Evolutionary conservation across 2,329 filamentous ascomycete species (phyloP), one percentile per base, ranked within the genome.

Genomic region (Penicillium hordei): DNA sequence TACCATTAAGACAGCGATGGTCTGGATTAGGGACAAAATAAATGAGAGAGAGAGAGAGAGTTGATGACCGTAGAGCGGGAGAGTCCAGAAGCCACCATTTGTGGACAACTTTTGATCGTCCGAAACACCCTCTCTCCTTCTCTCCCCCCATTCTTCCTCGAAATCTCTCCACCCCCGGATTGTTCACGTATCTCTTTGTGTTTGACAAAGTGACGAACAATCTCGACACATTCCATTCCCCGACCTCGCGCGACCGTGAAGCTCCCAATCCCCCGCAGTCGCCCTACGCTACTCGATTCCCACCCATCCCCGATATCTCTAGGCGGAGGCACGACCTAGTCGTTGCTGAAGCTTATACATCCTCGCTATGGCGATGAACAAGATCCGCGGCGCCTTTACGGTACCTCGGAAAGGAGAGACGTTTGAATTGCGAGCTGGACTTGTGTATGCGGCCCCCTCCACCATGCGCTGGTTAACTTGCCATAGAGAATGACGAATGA

Each of bases 371-470:
- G 93, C 94, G 73, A 93, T 97, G 76, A 97, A 94, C 81, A 89
- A 93, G 77, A 94, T 99, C 76, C 88, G 90, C 75, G 93, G 90
- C 78, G 94, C 93, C 71, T 96, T 99, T 76, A 89, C 91, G 75
- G 88, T 88, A 75, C 94, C 94, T 69, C 87, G 89, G 72, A 99
- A 99, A 82, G 94, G 94, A 76, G 94, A 99, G 81, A 99, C 94
- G 17, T 97, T 96, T 75, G 94, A 99, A 82, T 81, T 99, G 78
- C 89, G 94, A 75, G 91, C 93, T 63, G 94, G 94, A 39, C 82
- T 99, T 75, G 94, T 88, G 79, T 85, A 83, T 64, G 78, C 51
- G 57, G 70, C 57, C 57, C 57, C 48, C 51, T 53, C 49, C 38
- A 46, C 59, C 45, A 52, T 60, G 48, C 59, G 46, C 55, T 62